These are phyloP conservation scores for Dipsacomyces acuminosporus DNA, from an alignment of 371 early-diverging fungal species.

Conservation along the genomic window DNA sequence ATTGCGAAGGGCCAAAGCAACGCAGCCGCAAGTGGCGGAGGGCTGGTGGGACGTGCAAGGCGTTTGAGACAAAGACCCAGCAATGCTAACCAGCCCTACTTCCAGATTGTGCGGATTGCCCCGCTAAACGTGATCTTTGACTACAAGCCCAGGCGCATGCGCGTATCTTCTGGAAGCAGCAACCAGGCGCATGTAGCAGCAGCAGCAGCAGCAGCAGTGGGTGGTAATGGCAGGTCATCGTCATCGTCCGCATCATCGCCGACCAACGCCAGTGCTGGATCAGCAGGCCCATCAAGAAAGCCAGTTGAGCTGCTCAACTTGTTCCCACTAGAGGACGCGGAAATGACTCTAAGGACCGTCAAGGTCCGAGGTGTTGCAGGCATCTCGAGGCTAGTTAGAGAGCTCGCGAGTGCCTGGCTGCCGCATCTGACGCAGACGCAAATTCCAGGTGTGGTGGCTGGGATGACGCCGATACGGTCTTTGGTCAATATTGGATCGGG, in stretches of 20 bases:
- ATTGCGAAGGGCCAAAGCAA: not conserved
- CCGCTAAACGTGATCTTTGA: slow-evolving; percentile 84
- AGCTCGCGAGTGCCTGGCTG: slow-evolving; percentile 72
- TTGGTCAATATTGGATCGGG: slow-evolving; percentile 86
- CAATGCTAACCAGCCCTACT: slow-evolving; percentile 46
- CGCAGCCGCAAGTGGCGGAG: not conserved
- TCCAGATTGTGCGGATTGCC: slow-evolving; percentile 55
- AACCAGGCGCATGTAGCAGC: not conserved
- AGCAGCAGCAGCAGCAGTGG: slow-evolving; percentile 9
- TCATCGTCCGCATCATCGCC: slow-evolving; percentile 19
- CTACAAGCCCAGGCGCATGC: slow-evolving; percentile 92
- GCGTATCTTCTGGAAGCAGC: slow-evolving; percentile 47
- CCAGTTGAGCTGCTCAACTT: slow-evolving; percentile 88
- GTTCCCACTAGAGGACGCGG: slow-evolving; percentile 86
- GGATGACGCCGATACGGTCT: slow-evolving; percentile 86
- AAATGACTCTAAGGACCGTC: slow-evolving; percentile 71
- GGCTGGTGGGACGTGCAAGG: slow-evolving; percentile 2
- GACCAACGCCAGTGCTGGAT: not conserved
- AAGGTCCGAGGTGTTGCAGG: slow-evolving; percentile 74
- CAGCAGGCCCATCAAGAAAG: slow-evolving; percentile 63
- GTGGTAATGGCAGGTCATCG: slow-evolving; percentile 60
- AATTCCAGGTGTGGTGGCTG: slow-evolving; percentile 80
- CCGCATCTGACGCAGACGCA: slow-evolving; percentile 88
- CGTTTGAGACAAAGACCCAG: slow-evolving; percentile 1
- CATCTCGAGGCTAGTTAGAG: slow-evolving; percentile 54